These are phyloP conservation scores for Arabidopsis arenosa DNA, from an alignment of 345 rosid species.

Conservation along the genomic window DNA sequence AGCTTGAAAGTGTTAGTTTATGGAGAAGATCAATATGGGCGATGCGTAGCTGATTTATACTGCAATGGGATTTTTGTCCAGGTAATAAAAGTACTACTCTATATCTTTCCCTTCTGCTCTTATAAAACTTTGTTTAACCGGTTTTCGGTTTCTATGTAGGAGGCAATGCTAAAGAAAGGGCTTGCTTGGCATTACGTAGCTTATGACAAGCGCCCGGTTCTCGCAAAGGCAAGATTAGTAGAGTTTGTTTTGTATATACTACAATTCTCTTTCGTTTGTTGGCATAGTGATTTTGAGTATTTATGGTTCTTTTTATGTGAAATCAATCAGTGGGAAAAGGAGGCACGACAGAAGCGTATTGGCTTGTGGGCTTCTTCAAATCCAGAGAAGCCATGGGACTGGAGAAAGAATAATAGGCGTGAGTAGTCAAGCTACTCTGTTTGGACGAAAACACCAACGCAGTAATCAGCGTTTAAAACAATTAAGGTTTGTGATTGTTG, in stretches of 20 bases:
- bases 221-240: constrained; percentile 55
- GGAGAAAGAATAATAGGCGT: constrained; percentile 73
- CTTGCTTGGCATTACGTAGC: constrained; percentile 80
- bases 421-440: constrained; percentile 15
- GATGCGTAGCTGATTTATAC: constrained; percentile 71
- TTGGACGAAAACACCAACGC: not conserved
- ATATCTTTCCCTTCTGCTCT: not conserved
- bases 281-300: not conserved
- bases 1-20: constrained; percentile 66
- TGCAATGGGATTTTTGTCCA: constrained; percentile 61
- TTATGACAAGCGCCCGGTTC: constrained; percentile 62
- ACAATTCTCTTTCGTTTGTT: not conserved
- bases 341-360: too few relatives aligned
- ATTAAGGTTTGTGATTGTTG: constrained; percentile 5
- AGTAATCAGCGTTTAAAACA: not conserved
- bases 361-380: constrained; percentile 82
- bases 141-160: constrained; percentile 46
- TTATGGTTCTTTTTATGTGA: too few relatives aligned
- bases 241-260: not conserved
- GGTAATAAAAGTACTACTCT: constrained; percentile 54
- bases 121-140: not conserved
- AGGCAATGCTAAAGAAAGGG: constrained; percentile 83
- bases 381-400: constrained; percentile 89
- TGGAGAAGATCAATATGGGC: constrained; percentile 66
- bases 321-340: constrained; percentile 53